These are phyloP conservation scores for Populus nigra DNA, from an alignment of 345 rosid genomes.

Conservation along the genomic window DNA sequence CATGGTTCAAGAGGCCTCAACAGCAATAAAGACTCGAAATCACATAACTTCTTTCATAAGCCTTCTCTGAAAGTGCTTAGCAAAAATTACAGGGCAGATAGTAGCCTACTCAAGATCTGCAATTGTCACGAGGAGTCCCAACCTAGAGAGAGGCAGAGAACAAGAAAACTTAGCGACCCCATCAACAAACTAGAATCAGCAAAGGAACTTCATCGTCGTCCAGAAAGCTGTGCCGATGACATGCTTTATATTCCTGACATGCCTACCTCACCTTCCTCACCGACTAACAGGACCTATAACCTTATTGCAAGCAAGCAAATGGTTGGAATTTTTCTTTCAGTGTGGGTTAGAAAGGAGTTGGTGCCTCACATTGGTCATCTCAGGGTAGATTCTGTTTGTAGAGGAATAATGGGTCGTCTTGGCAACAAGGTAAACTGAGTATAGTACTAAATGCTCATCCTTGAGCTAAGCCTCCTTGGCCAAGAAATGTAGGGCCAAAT, in stretches of 20 bases:
- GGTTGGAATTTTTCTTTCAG: slow-evolving; percentile 90
- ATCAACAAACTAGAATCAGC: slow-evolving; percentile 33
- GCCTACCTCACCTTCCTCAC: slow-evolving; percentile 26
- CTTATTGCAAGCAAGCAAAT: slow-evolving; percentile 84
- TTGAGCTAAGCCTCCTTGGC: background rate
- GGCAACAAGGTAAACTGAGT: slow-evolving; percentile 71
- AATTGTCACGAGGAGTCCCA: slow-evolving; percentile 54
- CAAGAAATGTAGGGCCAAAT: background rate
- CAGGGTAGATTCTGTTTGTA: slow-evolving; percentile 71
- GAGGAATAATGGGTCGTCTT: slow-evolving; percentile 89
- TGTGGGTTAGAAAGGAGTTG: slow-evolving; percentile 82
- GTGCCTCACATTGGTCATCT: slow-evolving; percentile 86
- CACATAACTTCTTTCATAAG: slow-evolving; percentile 65
- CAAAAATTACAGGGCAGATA: slow-evolving; percentile 58
- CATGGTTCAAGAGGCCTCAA: slow-evolving; percentile 28
- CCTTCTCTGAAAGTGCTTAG: slow-evolving; percentile 74
- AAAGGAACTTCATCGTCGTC: slow-evolving; percentile 29
- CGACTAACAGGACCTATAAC: slow-evolving; percentile 44
- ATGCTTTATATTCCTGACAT: slow-evolving; percentile 28
- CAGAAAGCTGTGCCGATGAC: slow-evolving; percentile 23
- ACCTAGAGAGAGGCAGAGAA: slow-evolving; percentile 36
- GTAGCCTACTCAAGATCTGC: slow-evolving; percentile 70
- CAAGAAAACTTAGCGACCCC: slow-evolving; percentile 44
- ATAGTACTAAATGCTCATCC: background rate
- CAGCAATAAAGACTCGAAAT: slow-evolving; percentile 41